Percentiles rank a stretch among this genome's conserved stretches.
phyloP scores from a whole-genome alignment of 225 moss, liverwort and hornwort species.

The Straminergon stramineum region DNA sequence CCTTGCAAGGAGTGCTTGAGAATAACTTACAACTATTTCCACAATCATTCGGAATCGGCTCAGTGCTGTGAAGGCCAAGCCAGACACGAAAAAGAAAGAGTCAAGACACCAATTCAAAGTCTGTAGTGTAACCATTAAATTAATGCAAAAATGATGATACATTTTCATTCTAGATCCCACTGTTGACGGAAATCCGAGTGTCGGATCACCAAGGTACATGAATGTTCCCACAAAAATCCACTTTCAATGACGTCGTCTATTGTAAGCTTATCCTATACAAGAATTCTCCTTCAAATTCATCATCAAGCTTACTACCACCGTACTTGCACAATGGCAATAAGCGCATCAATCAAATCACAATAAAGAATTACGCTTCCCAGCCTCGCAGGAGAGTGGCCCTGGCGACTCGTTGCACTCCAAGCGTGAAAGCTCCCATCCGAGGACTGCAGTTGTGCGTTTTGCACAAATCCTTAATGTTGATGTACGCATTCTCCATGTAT shows the following conservation, averaged over 20 bases:
- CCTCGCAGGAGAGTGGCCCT: slow-evolving; percentile 83
- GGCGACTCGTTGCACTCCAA: slow-evolving; percentile 83
- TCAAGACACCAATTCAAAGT: not conserved
- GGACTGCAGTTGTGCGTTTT: slow-evolving; percentile 64
- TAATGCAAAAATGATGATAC: not conserved
- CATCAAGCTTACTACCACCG: not conserved
- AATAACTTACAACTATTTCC: not conserved
- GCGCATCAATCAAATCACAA: not conserved
- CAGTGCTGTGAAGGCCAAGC: not conserved
- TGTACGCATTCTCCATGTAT: slow-evolving; percentile 75
- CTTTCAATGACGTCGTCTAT: not conserved
- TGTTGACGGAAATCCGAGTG: not conserved
- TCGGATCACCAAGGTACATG: not conserved
- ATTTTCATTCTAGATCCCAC: not conserved
- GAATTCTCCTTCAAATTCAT: not conserved
- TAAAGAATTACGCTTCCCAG: slow-evolving; percentile 66
- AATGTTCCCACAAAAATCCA: not conserved
- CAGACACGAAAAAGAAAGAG: not conserved
- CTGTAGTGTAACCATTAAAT: not conserved
- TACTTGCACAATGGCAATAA: not conserved
- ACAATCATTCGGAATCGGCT: not conserved
- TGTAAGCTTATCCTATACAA: not conserved
- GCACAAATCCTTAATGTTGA: slow-evolving; percentile 60
- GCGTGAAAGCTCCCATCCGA: slow-evolving; percentile 93
- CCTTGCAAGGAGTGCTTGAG: not conserved